Base-by-base conservation (phyloP, 1,284 basidiomycete genomes). In the Exobasidium cylindrosporum region DNA sequence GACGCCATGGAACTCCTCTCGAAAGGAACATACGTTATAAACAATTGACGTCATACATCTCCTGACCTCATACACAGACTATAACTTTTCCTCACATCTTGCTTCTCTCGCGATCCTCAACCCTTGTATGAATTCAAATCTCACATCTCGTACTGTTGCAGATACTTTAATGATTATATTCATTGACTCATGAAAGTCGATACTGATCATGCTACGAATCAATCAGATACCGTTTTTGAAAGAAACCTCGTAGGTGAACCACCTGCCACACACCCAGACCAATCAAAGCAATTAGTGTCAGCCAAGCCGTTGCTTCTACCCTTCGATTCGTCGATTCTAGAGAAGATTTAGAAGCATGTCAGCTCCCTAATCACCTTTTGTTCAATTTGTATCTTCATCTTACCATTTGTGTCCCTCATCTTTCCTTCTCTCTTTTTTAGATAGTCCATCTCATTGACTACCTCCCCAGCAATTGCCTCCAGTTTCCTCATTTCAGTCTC, bases 401-500 rank as follows among this genome's bases (percentile, higher is more conserved):
- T 68, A 97, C 94, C 83, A 77, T 98, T 97, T 28, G 96, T 98
- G 72, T 84, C 84, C n/a, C 90, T 84, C 84, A 98, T 97, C 53
- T 86, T 85, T 74, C 90, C 87, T 81, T 98, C 95, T 23, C 95
- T 85, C 75, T 84, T 83, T 82, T 95, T 93, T 64, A 98, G 85
- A 82, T 97, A 97, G 31, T 87, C 87, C 84, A 97, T 85, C 82
- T 97, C 94, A 72, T 97, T 93, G 17, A 91, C 87, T 62, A 98
- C 89, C 82, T 97, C 95, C 80, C 92, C 91, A 32, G 93, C 90
- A 4, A 97, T 83, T 0, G 90, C 92, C 81, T 98, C 95, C 7
- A 98, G 84, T 79, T 98, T 98, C 40, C 94, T 86, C 92, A 98
- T 96, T 81, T 98, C 95, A 0, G 92, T 94, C 82, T 98, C 96